Evolutionary conservation across 179 eudicot genomes (phyloP).

Genomic region (Spinacia oleracea): DNA sequence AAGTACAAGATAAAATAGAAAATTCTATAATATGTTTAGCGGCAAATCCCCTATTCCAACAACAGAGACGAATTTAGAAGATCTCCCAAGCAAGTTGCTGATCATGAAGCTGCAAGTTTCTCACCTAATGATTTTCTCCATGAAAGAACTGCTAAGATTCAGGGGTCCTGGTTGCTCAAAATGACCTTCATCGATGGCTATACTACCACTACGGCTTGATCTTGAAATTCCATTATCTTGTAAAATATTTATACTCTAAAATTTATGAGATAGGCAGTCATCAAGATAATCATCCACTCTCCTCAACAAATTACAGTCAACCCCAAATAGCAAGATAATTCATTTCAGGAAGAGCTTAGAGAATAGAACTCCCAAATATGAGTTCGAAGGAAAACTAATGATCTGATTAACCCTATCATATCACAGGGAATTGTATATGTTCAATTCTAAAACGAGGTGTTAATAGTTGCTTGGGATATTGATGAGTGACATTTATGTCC

Average conservation of each 20-base stretch:
- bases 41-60: not conserved
- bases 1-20: not conserved
- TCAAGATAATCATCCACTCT: constrained; percentile 62
- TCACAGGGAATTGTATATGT: not conserved
- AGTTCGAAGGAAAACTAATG: not conserved
- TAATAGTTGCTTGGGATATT: not conserved
- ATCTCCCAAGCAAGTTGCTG: constrained; percentile 84
- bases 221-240: constrained; percentile 47
- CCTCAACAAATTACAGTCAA: constrained; percentile 58
- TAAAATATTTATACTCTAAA: constrained; percentile 42
- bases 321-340: constrained; percentile 1
- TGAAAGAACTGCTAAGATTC: constrained; percentile 48
- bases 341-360: not conserved
- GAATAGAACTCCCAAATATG: not conserved
- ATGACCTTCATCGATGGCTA: constrained; percentile 70
- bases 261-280: constrained; percentile 58
- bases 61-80: constrained; percentile 6
- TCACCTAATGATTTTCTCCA: constrained; percentile 55
- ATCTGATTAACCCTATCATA: not conserved
- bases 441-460: not conserved
- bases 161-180: constrained; percentile 78
- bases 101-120: constrained; percentile 59
- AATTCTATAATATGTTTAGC: no score
- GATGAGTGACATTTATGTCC: no score
- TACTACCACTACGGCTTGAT: constrained; percentile 68